These are phyloP conservation scores for Casuarina cunninghamiana DNA, from an alignment of 306 rosid species.

Conservation along the genomic window DNA sequence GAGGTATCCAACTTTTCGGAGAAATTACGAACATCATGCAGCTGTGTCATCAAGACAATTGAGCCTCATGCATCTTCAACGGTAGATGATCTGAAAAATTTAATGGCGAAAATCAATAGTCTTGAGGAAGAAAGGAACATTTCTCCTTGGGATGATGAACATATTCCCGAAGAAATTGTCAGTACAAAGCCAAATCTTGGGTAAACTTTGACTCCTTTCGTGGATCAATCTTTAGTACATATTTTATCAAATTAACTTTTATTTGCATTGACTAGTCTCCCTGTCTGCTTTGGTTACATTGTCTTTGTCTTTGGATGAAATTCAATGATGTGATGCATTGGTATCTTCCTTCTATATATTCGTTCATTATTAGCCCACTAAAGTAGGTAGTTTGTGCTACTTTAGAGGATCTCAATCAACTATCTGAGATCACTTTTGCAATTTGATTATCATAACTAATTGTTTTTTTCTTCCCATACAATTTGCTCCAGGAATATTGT, in stretches of 20 bases:
- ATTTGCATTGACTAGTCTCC: slow-evolving; percentile 3
- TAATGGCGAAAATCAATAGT: slow-evolving; percentile 56
- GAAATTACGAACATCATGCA: slow-evolving; percentile 63
- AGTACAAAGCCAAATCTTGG: slow-evolving; percentile 73
- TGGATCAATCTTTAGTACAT: slow-evolving; percentile 6
- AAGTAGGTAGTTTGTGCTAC: background rate
- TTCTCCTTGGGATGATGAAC: slow-evolving; percentile 80
- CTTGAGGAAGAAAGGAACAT: slow-evolving; percentile 71
- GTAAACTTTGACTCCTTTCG: slow-evolving; percentile 46
- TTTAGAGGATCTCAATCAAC: background rate
- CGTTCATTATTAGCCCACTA: background rate
- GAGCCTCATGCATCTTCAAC: slow-evolving; percentile 80
- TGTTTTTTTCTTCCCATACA: slow-evolving; percentile 3
- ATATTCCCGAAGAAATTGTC: slow-evolving; percentile 94
- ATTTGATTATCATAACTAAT: background rate
- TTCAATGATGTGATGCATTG: slow-evolving; percentile 22
- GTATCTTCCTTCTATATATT: slow-evolving; percentile 1
- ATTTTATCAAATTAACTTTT: slow-evolving; percentile 9
- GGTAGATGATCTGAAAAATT: slow-evolving; percentile 72
- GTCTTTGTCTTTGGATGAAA: slow-evolving; percentile 17
- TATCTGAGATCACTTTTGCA: background rate
- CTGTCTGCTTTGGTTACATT: slow-evolving; percentile 21
- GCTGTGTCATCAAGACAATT: slow-evolving; percentile 95
- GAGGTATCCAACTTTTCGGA: slow-evolving; percentile 81
- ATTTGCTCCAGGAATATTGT: slow-evolving; percentile 57